phyloP scores from a whole-genome alignment of 768 basidiomycete species.

The Leccinellum rugosiceps region DNA sequence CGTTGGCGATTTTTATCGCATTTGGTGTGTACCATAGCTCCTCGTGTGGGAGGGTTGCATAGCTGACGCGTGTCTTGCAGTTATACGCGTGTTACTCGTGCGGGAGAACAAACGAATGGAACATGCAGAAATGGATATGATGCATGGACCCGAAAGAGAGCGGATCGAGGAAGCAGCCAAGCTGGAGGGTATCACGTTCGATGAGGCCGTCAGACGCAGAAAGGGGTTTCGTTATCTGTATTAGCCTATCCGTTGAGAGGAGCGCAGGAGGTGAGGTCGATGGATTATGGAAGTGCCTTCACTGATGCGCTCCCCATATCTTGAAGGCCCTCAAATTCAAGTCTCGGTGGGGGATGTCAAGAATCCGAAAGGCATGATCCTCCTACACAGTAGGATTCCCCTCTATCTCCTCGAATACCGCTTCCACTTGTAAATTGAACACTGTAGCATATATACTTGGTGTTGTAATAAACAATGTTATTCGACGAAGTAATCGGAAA shows the following conservation, averaged over 20 bases:
- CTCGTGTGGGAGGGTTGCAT: not conserved
- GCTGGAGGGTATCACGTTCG: slow-evolving; percentile 57
- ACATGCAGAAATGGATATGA: slow-evolving; percentile 41
- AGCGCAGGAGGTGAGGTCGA: not conserved
- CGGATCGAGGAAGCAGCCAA: slow-evolving; percentile 57
- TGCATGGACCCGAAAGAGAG: slow-evolving; percentile 43
- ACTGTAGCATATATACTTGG: too few species aligned
- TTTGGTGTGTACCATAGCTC: slow-evolving; percentile 27
- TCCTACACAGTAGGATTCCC: too few species aligned
- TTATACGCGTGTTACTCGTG: slow-evolving; percentile 41
- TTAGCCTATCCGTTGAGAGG: slow-evolving; percentile 25
- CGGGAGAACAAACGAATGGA: slow-evolving; percentile 52
- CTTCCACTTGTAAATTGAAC: too few species aligned
- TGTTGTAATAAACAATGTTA: not conserved
- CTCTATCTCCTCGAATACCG: too few species aligned
- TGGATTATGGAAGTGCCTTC: not conserved
- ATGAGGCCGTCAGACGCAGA: slow-evolving; percentile 54
- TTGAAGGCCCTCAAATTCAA: too few species aligned
- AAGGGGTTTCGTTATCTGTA: slow-evolving; percentile 59
- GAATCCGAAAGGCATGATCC: too few species aligned
- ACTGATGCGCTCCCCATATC: not conserved
- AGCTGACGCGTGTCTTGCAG: slow-evolving; percentile 22
- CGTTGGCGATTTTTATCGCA: slow-evolving; percentile 30
- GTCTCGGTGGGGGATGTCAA: too few species aligned
- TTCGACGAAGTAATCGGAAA: not conserved